Evolutionary conservation across 306 rosid species (phyloP).

Genomic region (Vigna mungo): DNA sequence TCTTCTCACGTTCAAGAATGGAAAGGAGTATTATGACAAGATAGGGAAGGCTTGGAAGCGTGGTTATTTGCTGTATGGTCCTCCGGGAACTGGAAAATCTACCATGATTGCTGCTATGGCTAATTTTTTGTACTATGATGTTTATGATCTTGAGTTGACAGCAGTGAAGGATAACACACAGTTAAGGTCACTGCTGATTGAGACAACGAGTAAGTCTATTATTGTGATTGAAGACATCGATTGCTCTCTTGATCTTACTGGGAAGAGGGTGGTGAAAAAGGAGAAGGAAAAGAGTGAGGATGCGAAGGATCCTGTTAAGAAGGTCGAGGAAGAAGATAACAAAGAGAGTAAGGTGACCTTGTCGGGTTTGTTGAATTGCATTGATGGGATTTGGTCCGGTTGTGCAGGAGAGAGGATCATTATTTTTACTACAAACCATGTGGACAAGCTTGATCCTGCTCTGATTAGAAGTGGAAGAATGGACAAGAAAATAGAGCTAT

Average conservation of each 20-base stretch:
- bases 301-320: neutral
- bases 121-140: slow-evolving; percentile 1
- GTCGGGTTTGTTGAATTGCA: slow-evolving; percentile 20
- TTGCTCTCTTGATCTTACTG: slow-evolving; percentile 21
- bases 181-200: neutral
- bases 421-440: neutral
- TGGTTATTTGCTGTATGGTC: slow-evolving; percentile 6
- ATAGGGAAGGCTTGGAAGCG: slow-evolving; percentile 19
- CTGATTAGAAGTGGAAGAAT: slow-evolving; percentile 12
- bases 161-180: slow-evolving; percentile 3
- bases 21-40: slow-evolving; percentile 8
- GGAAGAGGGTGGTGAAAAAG: slow-evolving; percentile 6
- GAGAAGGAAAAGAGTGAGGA: neutral
- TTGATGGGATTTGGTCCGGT: slow-evolving; percentile 29
- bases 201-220: slow-evolving; percentile 3
- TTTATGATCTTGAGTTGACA: slow-evolving; percentile 5
- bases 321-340: neutral
- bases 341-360: slow-evolving; percentile 24
- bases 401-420: slow-evolving; percentile 2
- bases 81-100: neutral
- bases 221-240: slow-evolving; percentile 10
- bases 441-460: slow-evolving; percentile 26
- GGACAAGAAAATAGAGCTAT: slow-evolving; percentile 6
- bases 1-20: slow-evolving; percentile 5
- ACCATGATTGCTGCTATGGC: slow-evolving; percentile 15